These are phyloP conservation scores for Aurifilum marmelostoma DNA, from an alignment of 2,329 filamentous ascomycete species.

Conservation along the genomic window DNA sequence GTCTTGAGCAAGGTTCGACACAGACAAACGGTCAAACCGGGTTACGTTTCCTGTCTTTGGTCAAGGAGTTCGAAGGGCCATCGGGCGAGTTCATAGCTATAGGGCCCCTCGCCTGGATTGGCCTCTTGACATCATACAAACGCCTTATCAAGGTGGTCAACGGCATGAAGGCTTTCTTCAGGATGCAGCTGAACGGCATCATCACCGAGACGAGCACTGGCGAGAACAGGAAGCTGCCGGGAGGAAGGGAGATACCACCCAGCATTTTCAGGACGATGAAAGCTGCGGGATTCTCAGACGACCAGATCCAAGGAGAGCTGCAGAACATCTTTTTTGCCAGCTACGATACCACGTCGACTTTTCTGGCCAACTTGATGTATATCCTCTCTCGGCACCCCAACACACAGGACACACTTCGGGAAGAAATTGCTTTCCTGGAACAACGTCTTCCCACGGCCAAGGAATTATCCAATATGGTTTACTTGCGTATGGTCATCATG, in stretches of 20 bases:
- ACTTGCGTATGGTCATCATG: constrained; percentile 19
- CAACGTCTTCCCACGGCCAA: constrained; percentile 12
- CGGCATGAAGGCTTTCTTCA: constrained; percentile 28
- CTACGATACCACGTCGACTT: constrained; percentile 26
- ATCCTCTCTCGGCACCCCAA: constrained; percentile 13
- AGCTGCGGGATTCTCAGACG: constrained; percentile 12
- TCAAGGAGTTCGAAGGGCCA: constrained; percentile 26
- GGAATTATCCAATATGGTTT: constrained; percentile 17
- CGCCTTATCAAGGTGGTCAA: constrained; percentile 17
- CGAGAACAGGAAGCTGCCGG: neutral
- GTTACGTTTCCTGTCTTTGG: constrained; percentile 18
- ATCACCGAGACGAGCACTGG: neutral
- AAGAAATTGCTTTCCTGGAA: constrained; percentile 19
- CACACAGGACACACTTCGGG: constrained; percentile 16
- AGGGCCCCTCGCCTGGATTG: constrained; percentile 21
- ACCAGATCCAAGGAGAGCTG: constrained; percentile 24
- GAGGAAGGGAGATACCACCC: neutral
- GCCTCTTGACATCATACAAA: constrained; percentile 11
- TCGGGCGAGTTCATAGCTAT: constrained; percentile 24
- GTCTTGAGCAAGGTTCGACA: neutral
- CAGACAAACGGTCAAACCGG: constrained; percentile 3
- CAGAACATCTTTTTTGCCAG: constrained; percentile 30
- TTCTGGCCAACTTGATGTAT: constrained; percentile 25
- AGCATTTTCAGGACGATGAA: constrained; percentile 27
- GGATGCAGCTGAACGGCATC: constrained; percentile 19